Evolutionary conservation across 257 asterid genomes (phyloP).

Genomic region (Nyctanthes arbortristis): DNA sequence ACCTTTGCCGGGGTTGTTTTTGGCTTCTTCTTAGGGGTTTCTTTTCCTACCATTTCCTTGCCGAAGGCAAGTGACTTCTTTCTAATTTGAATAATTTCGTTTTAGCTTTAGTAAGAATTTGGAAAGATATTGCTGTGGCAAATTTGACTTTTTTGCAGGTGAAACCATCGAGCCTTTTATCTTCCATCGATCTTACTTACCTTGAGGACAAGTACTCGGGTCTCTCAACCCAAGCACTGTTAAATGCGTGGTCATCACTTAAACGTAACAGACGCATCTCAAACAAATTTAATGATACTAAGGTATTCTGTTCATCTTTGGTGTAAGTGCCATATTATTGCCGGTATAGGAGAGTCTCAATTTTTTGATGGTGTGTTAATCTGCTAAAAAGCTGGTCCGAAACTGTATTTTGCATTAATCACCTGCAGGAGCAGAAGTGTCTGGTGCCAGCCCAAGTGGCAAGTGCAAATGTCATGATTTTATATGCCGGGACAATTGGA

Average conservation of each 20-base stretch:
- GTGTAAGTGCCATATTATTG: background rate
- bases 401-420: background rate
- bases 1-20: slow-evolving; percentile 67
- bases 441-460: background rate
- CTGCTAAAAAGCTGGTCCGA: background rate
- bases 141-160: slow-evolving; percentile 39
- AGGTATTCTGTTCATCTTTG: slow-evolving; percentile 37
- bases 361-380: background rate
- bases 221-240: slow-evolving; percentile 73
- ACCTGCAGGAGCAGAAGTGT: background rate
- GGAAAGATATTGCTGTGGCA: slow-evolving; percentile 12
- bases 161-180: slow-evolving; percentile 52
- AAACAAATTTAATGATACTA: slow-evolving; percentile 41
- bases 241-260: slow-evolving; percentile 73
- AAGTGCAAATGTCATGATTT: too few species aligned
- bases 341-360: background rate
- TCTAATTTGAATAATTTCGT: slow-evolving; percentile 9
- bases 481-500: too few species aligned
- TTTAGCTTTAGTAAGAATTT: background rate
- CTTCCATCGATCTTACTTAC: slow-evolving; percentile 59
- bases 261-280: slow-evolving; percentile 48
- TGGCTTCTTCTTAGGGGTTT: slow-evolving; percentile 84
- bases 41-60: slow-evolving; percentile 63
- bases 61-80: slow-evolving; percentile 59
- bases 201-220: slow-evolving; percentile 83